Evolutionary conservation across 1,284 basidiomycete species (phyloP), one percentile per base, ranked within the genome.

Genomic region (Peniophora sp.): DNA sequence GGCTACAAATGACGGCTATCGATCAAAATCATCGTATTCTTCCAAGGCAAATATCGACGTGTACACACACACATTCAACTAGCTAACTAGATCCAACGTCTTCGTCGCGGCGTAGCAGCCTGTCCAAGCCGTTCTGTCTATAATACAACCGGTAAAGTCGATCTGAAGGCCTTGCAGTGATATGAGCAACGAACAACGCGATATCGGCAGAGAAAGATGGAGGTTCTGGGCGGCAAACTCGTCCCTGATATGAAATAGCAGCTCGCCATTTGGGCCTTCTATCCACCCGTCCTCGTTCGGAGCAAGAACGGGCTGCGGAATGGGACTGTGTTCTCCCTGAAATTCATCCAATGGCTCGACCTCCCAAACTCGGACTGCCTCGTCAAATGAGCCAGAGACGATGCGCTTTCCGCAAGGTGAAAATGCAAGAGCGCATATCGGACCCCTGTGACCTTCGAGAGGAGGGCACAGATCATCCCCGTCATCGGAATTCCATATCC

Each of bases 401-500:
- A 58, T 48, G 45, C 44, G 51, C 20, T 16, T 48, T 12, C 55
- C 53, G 49, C 55, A 54, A 3, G 57, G 57, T 19, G 55, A 58
- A 45, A 53, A 58, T 39, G 41, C 52, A 1, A 57, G 48, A 2
- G 51, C 53, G 12, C 19, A 19, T 17, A 58, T 50, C 1, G 6
- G 17, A 17, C 23, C 48, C 11, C 27, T 52, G 38, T 56, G 55
- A 27, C 55, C 55, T n/a, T 38, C 46, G 16, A 52, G 35, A 35
- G 44, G 44, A 19, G 17, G 14, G 19, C 3, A 19, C 20, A 16
- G 12, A 9, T 22, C 14, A 14, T 45, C 19, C 8, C 19, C 23
- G n/a, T 19, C 23, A 19, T 25, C 8, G 16, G 44, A 9, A 24
- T 45, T 23, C 44, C 44, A 45, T 10, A 45, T 10, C 6, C 53